phyloP scores from a whole-genome alignment of 257 asterid species.

The Solanum appendiculatum region DNA sequence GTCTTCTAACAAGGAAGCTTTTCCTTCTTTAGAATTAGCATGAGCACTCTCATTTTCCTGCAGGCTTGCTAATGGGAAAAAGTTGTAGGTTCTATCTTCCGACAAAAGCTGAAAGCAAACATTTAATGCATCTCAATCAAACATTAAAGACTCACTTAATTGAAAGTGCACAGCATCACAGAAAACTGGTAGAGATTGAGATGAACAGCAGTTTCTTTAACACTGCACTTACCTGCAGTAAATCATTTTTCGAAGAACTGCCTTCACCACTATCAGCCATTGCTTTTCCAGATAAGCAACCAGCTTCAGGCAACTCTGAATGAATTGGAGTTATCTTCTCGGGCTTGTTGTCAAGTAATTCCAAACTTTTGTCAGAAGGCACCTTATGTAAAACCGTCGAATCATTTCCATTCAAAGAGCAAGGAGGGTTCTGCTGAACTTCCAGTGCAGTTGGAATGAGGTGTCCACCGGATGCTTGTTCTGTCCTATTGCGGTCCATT shows the following conservation, averaged over 20 bases:
- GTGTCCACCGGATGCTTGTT: slow-evolving; percentile 19
- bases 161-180: neutral
- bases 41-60: slow-evolving; percentile 5
- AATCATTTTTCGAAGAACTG: slow-evolving; percentile 16
- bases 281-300: slow-evolving; percentile 10
- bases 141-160: neutral
- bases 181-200: neutral
- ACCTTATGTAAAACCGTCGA: neutral
- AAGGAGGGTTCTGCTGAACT: neutral
- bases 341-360: slow-evolving; percentile 8
- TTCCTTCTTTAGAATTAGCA: slow-evolving; percentile 9
- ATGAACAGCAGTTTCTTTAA: neutral
- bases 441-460: neutral
- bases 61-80: slow-evolving; percentile 13
- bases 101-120: slow-evolving; percentile 49
- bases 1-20: neutral
- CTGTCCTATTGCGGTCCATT: slow-evolving; percentile 34
- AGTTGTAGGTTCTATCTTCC: slow-evolving; percentile 19
- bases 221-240: slow-evolving; percentile 41
- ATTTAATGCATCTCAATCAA: neutral
- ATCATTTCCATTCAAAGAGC: neutral
- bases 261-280: slow-evolving; percentile 14
- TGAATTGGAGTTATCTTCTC: slow-evolving; percentile 13
- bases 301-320: slow-evolving; percentile 9
- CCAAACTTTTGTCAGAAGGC: slow-evolving; percentile 5